Evolutionary conservation across 176 grass and related monocot genomes (phyloP).

Genomic region (Oryza australiensis): DNA sequence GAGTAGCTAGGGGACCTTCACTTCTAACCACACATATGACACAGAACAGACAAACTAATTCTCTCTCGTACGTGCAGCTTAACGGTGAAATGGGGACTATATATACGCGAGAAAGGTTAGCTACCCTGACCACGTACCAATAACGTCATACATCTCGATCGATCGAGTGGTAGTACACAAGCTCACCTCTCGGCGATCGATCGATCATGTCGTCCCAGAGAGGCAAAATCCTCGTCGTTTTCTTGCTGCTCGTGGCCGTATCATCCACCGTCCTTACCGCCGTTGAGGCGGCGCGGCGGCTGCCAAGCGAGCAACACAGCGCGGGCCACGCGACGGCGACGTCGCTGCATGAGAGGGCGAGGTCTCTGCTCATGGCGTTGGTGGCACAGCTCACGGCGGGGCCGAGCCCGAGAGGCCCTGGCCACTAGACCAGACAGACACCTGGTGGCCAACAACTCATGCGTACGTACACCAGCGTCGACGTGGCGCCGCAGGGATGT

Average conservation of each 20-base stretch:
- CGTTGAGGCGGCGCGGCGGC: constrained; percentile 48
- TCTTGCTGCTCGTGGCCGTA: constrained; percentile 43
- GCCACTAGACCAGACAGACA: constrained; percentile 41
- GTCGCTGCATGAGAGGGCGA: constrained; percentile 53
- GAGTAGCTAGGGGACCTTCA: neutral
- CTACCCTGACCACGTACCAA: neutral
- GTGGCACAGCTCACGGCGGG: constrained; percentile 49
- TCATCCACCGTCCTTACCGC: constrained; percentile 29
- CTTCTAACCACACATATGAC: constrained; percentile 15
- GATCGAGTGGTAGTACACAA: neutral
- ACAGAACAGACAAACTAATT: constrained; percentile 34
- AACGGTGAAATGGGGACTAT: constrained; percentile 20
- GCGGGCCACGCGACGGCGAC: constrained; percentile 14
- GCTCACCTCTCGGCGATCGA: neutral
- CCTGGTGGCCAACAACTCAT: neutral
- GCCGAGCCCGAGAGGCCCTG: constrained; percentile 56
- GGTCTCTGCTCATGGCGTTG: constrained; percentile 57
- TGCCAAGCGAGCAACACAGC: constrained; percentile 11
- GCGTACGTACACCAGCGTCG: neutral
- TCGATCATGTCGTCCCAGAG: constrained; percentile 23
- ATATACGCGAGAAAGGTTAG: constrained; percentile 25
- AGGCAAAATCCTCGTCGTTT: constrained; percentile 16
- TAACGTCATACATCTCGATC: neutral
- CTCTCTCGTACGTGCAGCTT: constrained; percentile 27
- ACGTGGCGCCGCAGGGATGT: neutral